Base-by-base conservation (phyloP, 2,329 filamentous ascomycete genomes). In the Alternaria postmessia region DNA sequence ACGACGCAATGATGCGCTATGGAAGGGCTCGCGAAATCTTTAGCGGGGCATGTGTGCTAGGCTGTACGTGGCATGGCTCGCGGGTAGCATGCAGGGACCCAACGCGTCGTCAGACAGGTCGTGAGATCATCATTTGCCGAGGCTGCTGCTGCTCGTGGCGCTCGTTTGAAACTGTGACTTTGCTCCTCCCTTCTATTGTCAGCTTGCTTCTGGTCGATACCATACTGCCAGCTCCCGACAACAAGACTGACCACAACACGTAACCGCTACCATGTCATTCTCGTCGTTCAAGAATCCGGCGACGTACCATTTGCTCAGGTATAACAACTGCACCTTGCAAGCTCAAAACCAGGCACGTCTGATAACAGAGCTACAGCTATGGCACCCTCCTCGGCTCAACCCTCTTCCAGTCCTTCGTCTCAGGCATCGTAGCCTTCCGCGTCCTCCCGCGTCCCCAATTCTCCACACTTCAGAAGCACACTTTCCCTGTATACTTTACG, bases 401-500 rank as follows among this genome's bases (percentile, higher is more conserved):
- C 39, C 85, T 97, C 78, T 98, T 93, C 80, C 93, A 98, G 78
- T 90, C 91, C 56, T 97, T 97, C 79, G 82, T 90, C 61, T 83
- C 82, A 51, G 88, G 93, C 59, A 87, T 93, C 53, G 83, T 94
- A 56, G 89, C 92, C 71, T 96, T 91, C 84, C 89, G 86, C 74
- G 85, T 87, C 11, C 88, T 97, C 38, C 88, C 92, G 26, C 88
- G 92, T 26, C 87, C 92, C 0, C 88, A 92, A 75, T 98, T 99
- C 82, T 88, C 90, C 26, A 84, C 88, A 18, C 86, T 97, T 32
- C 94, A 97, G 80, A 85, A 88, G 51, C 34, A 70, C 63, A 87
- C 94, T 54, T 97, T 97, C 81, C 93, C 93, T 34, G 85, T 92
- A 71, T 99, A 96, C 84, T 98, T 98, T 78, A 84, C 87, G 46